These are phyloP conservation scores for Acanthamoeba healyi DNA, from an alignment of 208 protist species.

Conservation along the genomic window DNA sequence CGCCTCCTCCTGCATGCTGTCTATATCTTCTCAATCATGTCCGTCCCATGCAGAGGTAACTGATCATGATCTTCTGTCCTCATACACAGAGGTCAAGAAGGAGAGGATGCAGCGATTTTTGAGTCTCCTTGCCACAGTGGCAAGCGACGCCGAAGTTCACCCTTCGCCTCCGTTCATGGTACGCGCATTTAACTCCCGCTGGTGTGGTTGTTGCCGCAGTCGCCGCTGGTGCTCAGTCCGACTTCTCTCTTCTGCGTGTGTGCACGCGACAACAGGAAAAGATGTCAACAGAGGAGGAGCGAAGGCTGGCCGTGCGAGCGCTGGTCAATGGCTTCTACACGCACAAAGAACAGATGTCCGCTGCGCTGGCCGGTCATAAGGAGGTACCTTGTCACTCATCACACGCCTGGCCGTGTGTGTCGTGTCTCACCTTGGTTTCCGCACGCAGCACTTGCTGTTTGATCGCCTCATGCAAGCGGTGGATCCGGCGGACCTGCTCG, in stretches of 20 bases:
- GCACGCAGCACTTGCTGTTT: not conserved
- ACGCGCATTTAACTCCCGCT: no score
- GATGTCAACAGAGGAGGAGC: not conserved
- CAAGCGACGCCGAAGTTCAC: not conserved
- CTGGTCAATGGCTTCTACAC: not conserved
- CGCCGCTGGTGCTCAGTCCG: no score
- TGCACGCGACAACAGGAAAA: conserved; percentile 27
- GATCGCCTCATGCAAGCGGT: not conserved
- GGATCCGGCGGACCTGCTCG: not conserved
- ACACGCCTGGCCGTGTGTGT: not conserved
- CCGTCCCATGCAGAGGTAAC: no score
- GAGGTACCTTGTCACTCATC: not conserved
- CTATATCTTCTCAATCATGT: not conserved
- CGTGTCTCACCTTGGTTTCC: not conserved
- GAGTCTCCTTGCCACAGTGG: not conserved
- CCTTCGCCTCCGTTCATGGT: not conserved
- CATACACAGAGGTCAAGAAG: not conserved
- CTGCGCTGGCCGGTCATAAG: conserved; percentile 2
- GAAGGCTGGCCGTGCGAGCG: not conserved
- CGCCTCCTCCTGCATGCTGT: not conserved
- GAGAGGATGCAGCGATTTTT: conserved; percentile 37
- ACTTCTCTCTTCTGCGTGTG: no score
- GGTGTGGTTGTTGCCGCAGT: no score
- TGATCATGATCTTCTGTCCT: not conserved
- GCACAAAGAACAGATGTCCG: conserved; percentile 22